Evolutionary conservation across 2,329 filamentous ascomycete genomes (phyloP), one percentile per base, ranked within the genome.

Genomic region (Volutella citrinella): DNA sequence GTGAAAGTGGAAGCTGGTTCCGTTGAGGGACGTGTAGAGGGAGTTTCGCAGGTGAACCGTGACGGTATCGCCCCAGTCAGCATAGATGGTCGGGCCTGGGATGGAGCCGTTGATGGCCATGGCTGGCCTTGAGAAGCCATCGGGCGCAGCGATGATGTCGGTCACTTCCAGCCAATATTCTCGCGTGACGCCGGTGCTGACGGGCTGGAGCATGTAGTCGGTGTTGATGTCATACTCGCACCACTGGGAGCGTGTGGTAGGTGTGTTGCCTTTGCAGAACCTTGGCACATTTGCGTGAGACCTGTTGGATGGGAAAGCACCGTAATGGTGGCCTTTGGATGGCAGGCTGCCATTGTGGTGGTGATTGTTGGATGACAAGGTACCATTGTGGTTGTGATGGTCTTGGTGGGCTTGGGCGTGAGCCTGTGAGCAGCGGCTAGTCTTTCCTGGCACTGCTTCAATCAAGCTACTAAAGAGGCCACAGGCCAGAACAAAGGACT

Each of bases 1-100:
- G 47, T 84, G 79, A 60, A 70, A 83, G 50, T 84, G 80, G 13
- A 82, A 72, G 8, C 68, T 68, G 7, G 77, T 82, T 19, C 78
- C 77, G 41, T 83, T 82, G 8, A 48, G 32, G 60, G 58, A 58
- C 27, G 21, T 34, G 4, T 20, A 34, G 8, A 68, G 38, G 3
- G 52, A 52, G 52, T 81, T 84, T 20, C 61, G 72, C 7, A 83
- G 69, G 32, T 72, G 72, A 10, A 79, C 56, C n/a, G 59, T 51
- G 6, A 81, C 61, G 19, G 43, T 60, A 35, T 70, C 64, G 17
- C 63, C 69, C 69, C 71, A 76, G 44, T 75, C 64, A 5, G 71
- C 75, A 27, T 68, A 61, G 23, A 83, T 68, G 1, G 67, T 67
- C 1, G 80, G 80, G 0, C 80, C 80, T 0, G 80, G 80, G 39